Conservation (phyloP, 345 rosid species). For the Murraya paniculata region DNA sequence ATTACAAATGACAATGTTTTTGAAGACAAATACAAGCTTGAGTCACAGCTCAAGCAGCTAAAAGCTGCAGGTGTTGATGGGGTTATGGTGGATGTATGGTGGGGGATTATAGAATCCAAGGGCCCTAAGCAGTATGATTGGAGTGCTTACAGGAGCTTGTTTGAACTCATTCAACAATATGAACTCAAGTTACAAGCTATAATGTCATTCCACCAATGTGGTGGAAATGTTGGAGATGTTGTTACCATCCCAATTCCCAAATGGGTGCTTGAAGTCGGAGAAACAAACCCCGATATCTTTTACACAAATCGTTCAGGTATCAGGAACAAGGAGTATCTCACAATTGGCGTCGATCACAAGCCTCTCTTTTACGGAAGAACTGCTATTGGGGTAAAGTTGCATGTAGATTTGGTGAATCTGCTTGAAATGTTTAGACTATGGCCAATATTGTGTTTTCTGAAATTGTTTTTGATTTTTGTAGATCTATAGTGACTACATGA, state of each 20-base stretch:
- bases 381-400: conserved; percentile 51
- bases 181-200: conserved; percentile 69
- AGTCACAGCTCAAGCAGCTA: conserved; percentile 58
- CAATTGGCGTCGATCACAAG: conserved; percentile 62
- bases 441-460: not conserved
- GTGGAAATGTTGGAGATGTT: conserved; percentile 81
- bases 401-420: not conserved
- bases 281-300: conserved; percentile 58
- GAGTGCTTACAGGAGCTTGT: conserved; percentile 71
- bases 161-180: conserved; percentile 42
- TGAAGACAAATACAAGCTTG: conserved; percentile 32
- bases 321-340: conserved; percentile 64
- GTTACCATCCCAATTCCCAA: conserved; percentile 71
- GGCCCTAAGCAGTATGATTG: conserved; percentile 65
- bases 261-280: conserved; percentile 64
- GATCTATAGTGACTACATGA: conserved; percentile 81
- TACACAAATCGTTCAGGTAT: conserved; percentile 58
- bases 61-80: conserved; percentile 70
- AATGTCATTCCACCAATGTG: conserved; percentile 89
- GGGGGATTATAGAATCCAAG: conserved; percentile 72
- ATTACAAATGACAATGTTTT: conserved; percentile 55
- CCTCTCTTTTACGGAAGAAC: conserved; percentile 64
- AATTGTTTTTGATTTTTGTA: conserved; percentile 18
- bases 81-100: conserved; percentile 84
- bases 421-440: not conserved